Evolutionary conservation across 352 stramenopile genomes (phyloP).

Genomic region (Globisporangium recalcitrans): DNA sequence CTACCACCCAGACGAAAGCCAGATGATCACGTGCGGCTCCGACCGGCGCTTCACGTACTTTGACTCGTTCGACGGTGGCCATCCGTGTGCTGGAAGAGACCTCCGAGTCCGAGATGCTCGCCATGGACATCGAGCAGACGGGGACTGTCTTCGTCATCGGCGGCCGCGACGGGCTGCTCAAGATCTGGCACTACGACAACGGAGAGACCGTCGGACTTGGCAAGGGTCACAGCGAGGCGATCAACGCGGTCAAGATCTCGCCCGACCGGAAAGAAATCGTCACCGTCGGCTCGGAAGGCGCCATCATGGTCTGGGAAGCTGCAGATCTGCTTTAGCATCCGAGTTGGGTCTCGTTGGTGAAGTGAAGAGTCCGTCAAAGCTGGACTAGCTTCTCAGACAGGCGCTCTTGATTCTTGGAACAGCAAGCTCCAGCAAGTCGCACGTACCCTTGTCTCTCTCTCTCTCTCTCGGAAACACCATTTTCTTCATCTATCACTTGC

Average conservation of each 20-base stretch:
- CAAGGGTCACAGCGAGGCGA: slow-evolving; percentile 91
- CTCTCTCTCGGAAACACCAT: not conserved
- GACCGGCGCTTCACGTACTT: slow-evolving; percentile 97
- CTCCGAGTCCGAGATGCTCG: slow-evolving; percentile 85
- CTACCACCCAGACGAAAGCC: slow-evolving; percentile 95
- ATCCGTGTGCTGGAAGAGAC: slow-evolving; percentile 94
- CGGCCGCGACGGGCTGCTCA: slow-evolving; percentile 88
- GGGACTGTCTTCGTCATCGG: slow-evolving; percentile 91
- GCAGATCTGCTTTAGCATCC: slow-evolving; percentile 26
- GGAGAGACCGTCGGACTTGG: slow-evolving; percentile 85
- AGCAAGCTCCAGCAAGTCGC: not conserved
- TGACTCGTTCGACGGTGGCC: slow-evolving; percentile 91
- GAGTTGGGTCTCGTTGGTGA: not conserved
- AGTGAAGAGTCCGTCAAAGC: not conserved
- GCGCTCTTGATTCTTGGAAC: not conserved
- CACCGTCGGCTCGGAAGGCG: slow-evolving; percentile 91
- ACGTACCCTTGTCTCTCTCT: not conserved
- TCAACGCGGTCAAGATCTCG: slow-evolving; percentile 91
- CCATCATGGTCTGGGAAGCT: slow-evolving; percentile 96
- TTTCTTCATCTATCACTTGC: not conserved
- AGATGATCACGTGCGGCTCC: slow-evolving; percentile 93
- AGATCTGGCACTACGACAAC: slow-evolving; percentile 97
- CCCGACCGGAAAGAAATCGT: slow-evolving; percentile 91
- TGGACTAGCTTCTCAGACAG: not conserved
- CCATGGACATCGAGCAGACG: slow-evolving; percentile 89